These are phyloP conservation scores for Pleodorina starrii DNA, from an alignment of 139 green algal species.

Conservation along the genomic window DNA sequence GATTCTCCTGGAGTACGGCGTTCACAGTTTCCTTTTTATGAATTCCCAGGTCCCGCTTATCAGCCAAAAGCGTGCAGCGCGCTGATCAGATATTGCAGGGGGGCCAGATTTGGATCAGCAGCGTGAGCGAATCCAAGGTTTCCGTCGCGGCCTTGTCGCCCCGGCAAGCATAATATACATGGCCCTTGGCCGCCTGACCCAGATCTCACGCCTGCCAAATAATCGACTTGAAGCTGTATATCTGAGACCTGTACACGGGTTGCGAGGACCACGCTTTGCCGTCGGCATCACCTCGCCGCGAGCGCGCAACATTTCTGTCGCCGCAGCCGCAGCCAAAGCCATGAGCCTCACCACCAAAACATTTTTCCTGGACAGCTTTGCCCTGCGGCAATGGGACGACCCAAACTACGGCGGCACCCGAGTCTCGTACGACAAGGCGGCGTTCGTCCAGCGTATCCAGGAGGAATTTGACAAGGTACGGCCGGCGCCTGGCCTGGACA, in stretches of 20 bases:
- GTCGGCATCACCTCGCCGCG: neutral
- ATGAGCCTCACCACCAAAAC: constrained; percentile 47
- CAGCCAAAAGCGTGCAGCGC: too few relatives aligned
- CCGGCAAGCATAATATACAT: too few relatives aligned
- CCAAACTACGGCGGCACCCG: constrained; percentile 76
- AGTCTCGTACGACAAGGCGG: constrained; percentile 67
- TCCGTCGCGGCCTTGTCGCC: too few relatives aligned
- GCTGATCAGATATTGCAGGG: too few relatives aligned
- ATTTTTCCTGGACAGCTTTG: constrained; percentile 93
- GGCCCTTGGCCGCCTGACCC: neutral
- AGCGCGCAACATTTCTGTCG: neutral
- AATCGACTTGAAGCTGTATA: neutral
- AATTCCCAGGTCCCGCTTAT: too few relatives aligned
- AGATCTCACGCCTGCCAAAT: neutral
- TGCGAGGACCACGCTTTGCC: neutral
- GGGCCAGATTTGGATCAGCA: too few relatives aligned
- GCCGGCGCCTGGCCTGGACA: too few relatives aligned
- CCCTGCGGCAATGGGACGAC: constrained; percentile 88
- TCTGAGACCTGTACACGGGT: neutral
- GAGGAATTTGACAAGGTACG: constrained; percentile 17
- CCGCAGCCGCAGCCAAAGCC: neutral
- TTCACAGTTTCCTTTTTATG: too few relatives aligned
- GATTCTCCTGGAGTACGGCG: too few relatives aligned
- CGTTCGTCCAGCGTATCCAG: constrained; percentile 77
- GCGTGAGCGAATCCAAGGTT: too few relatives aligned